Conservation (phyloP, 805 yeast species). For the Danielia oregonensis region DNA sequence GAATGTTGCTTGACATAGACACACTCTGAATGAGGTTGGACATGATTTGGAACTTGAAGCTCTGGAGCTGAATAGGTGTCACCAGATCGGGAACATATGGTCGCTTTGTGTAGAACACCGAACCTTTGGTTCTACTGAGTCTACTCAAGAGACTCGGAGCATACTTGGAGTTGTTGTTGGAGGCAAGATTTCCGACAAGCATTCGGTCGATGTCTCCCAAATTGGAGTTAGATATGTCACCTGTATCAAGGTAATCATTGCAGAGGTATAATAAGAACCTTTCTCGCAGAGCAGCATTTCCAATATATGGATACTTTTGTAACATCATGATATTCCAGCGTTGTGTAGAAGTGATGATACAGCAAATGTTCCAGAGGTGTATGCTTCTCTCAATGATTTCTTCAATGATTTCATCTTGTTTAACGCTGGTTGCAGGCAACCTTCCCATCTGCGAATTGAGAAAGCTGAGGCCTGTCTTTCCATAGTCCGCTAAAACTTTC, state of each 20-base stretch:
- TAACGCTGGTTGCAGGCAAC: constrained; percentile 24
- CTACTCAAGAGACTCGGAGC: constrained; percentile 18
- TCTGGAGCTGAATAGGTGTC: constrained; percentile 16
- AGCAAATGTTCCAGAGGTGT: constrained; percentile 28
- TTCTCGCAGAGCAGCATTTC: constrained; percentile 34
- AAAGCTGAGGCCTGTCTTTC: constrained; percentile 3
- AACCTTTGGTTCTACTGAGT: constrained; percentile 14
- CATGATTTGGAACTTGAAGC: constrained; percentile 18
- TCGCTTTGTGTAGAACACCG: constrained; percentile 18
- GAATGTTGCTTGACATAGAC: constrained; percentile 3
- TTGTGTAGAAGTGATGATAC: constrained; percentile 16
- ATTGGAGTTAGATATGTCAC: constrained; percentile 13
- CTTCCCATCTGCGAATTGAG: constrained; percentile 33
- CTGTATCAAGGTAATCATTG: constrained; percentile 20
- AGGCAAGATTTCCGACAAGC: constrained; percentile 23
- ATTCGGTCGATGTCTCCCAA: constrained; percentile 12
- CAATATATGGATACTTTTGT: constrained; percentile 38
- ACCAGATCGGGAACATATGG: constrained; percentile 15
- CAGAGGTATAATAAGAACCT: constrained; percentile 28
- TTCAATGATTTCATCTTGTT: constrained; percentile 20
- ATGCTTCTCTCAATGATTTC: constrained; percentile 24
- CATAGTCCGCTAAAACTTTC: not conserved
- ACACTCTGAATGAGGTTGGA: constrained; percentile 19
- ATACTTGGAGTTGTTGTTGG: constrained; percentile 25
- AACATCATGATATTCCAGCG: constrained; percentile 35